phyloP scores from a whole-genome alignment of 108 stramenopile genomes.

The Conticribra weissflogii region DNA sequence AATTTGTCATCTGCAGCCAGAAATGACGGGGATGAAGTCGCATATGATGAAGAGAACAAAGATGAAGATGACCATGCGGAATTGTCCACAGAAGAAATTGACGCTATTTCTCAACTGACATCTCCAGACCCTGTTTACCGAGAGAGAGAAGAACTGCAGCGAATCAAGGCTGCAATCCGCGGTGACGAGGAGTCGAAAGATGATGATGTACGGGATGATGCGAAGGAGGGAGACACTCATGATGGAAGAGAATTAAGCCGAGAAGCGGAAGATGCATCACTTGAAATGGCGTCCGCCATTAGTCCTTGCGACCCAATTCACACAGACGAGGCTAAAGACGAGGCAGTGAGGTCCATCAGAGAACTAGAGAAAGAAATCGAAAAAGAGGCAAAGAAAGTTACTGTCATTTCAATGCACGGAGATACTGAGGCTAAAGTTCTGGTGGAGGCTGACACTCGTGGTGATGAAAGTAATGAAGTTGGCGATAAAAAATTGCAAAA shows the following conservation, averaged over 20 bases:
- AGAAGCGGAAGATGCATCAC: conserved; percentile 8
- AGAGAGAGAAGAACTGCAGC: conserved; percentile 72
- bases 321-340: conserved; percentile 43
- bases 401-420: conserved; percentile 51
- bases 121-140: conserved; percentile 81
- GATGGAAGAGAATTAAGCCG: conserved; percentile 15
- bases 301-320: conserved; percentile 23
- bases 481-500: conserved; percentile 52
- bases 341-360: conserved; percentile 39
- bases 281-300: conserved; percentile 15
- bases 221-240: conserved; percentile 5
- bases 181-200: conserved; percentile 42
- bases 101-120: conserved; percentile 78
- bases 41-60: conserved; percentile 18
- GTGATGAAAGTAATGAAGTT: conserved; percentile 12
- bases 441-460: conserved; percentile 34
- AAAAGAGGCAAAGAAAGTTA: conserved; percentile 54
- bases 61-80: conserved; percentile 56
- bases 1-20: conserved; percentile 2
- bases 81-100: conserved; percentile 79
- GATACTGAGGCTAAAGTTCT: conserved; percentile 28
- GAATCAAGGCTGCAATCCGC: conserved; percentile 72
- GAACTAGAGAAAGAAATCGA: conserved; percentile 49
- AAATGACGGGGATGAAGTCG: conserved; percentile 19
- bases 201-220: conserved; percentile 24